A percentile compares a stretch with the other conserved stretches of the same genome.
Conservation (phyloP, 2,329 filamentous ascomycete species). For the Monilinia fructicola region DNA sequence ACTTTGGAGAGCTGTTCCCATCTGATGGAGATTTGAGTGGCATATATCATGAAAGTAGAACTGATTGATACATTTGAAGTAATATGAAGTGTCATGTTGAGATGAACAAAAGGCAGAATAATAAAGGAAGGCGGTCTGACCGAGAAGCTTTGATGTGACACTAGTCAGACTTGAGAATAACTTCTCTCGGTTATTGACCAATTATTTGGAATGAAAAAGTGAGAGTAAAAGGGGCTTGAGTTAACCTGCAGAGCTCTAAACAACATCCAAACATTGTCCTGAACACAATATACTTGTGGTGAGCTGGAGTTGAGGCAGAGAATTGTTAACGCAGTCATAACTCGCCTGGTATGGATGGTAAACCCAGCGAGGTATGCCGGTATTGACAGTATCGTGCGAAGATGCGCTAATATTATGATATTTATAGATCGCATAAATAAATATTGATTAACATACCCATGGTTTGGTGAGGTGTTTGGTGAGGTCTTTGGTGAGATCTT, state of each 20-base stretch:
- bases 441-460: not conserved
- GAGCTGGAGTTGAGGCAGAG: not conserved
- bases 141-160: not conserved
- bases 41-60: conserved; percentile 1
- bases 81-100: not conserved
- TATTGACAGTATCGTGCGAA: not conserved
- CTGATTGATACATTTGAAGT: not conserved
- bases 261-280: conserved; percentile 9
- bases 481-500: not conserved
- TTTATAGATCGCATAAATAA: not conserved
- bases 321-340: not conserved
- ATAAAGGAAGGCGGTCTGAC: not conserved
- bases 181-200: not conserved
- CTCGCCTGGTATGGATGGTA: not conserved
- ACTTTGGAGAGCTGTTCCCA: not conserved
- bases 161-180: not conserved
- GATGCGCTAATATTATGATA: not conserved
- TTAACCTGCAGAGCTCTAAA: not conserved
- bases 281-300: not conserved
- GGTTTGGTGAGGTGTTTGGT: not conserved
- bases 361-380: not conserved
- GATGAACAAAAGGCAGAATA: conserved; percentile 1
- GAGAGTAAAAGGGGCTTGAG: conserved; percentile 10
- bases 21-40: not conserved
- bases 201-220: not conserved